Conservation (phyloP, 805 yeast genomes). For the Candida morakotiae region DNA sequence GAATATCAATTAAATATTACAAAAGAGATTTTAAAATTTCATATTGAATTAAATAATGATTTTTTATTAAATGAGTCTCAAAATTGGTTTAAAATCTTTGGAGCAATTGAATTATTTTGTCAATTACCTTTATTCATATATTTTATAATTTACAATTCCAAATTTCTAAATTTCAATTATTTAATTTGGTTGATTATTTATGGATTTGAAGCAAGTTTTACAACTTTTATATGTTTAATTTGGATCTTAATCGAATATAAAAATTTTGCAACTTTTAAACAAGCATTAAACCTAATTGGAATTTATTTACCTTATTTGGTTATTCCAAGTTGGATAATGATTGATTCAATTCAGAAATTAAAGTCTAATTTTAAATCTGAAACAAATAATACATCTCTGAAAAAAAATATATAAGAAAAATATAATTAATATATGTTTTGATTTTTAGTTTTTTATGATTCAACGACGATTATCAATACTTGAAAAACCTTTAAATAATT, state of each 20-base stretch:
- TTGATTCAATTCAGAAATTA: conserved; percentile 36
- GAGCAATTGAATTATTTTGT: conserved; percentile 63
- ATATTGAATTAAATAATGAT: conserved; percentile 65
- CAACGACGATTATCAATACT: conserved; percentile 2
- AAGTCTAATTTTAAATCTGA: too few species aligned
- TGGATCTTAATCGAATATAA: conserved; percentile 38
- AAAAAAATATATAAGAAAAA: conserved; percentile 3
- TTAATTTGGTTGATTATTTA: conserved; percentile 50
- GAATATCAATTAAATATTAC: conserved; percentile 47
- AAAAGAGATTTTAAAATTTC: conserved; percentile 48
- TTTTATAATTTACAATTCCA: conserved; percentile 26
- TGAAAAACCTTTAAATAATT: conserved; percentile 1
- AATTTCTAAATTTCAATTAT: conserved; percentile 6
- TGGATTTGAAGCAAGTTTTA: conserved; percentile 78
- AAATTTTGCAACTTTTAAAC: conserved; percentile 25
- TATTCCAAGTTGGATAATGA: conserved; percentile 55
- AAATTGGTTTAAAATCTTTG: conserved; percentile 70
- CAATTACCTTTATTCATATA: conserved; percentile 77
- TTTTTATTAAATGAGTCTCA: conserved; percentile 59
- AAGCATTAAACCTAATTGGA: conserved; percentile 40
- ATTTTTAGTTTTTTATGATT: neutral
- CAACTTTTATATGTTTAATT: conserved; percentile 72
- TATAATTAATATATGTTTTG: neutral
- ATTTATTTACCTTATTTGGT: conserved; percentile 70
- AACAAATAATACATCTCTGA: conserved; percentile 2